phyloP scores from a whole-genome alignment of 1,284 basidiomycete species.

The Trametes sp. region DNA sequence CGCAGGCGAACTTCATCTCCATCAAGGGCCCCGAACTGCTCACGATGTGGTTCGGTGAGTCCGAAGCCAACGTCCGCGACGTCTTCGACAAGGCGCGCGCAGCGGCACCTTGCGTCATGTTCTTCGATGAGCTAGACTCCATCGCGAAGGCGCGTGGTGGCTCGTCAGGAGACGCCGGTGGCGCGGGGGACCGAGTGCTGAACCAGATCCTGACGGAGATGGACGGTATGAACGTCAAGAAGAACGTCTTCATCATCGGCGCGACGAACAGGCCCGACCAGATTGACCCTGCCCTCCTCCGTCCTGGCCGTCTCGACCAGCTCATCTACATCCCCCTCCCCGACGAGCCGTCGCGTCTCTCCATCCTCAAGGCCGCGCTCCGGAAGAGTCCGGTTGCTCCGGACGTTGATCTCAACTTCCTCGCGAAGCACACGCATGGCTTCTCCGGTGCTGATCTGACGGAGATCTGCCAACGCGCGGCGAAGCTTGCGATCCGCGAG shows the following conservation, averaged over 20 bases:
- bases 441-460: conserved; percentile 99
- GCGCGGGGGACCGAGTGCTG: conserved; percentile 96
- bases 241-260: conserved; percentile 99
- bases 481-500: conserved; percentile 95
- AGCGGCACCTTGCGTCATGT: conserved; percentile 99
- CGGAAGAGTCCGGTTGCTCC: conserved; percentile 92
- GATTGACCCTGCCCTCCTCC: conserved; percentile 95
- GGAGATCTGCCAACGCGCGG: conserved; percentile 98
- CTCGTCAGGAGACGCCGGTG: conserved; percentile 87
- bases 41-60: conserved; percentile 99
- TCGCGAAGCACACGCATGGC: conserved; percentile 95
- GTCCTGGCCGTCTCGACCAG: conserved; percentile 98
- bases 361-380: conserved; percentile 91
- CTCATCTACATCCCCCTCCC: conserved; percentile 95
- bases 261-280: conserved; percentile 99
- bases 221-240: conserved; percentile 99
- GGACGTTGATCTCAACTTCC: conserved; percentile 88
- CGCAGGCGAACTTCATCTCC: conserved; percentile 98
- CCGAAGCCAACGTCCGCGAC: conserved; percentile 98
- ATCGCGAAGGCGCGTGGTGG: conserved; percentile 96
- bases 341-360: conserved; percentile 90
- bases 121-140: conserved; percentile 99
- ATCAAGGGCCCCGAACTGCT: conserved; percentile 97
- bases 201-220: conserved; percentile 99
- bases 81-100: conserved; percentile 99